Conservation (phyloP, 2,329 filamentous ascomycete genomes). For the Alternaria infectoria region DNA sequence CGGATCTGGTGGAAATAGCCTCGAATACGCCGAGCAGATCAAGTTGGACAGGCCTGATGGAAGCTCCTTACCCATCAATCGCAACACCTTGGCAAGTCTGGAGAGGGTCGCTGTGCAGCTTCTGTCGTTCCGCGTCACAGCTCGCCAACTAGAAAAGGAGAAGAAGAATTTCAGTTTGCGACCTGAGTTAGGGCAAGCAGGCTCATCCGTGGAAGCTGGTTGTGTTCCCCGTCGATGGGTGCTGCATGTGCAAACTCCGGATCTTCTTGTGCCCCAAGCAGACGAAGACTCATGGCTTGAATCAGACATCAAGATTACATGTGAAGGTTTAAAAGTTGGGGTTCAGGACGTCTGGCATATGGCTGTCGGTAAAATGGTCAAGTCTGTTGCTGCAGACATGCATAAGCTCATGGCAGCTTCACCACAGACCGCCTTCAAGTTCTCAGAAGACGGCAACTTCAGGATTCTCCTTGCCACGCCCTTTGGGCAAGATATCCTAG, state of each 20-base stretch:
- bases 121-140: constrained; percentile 38
- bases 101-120: constrained; percentile 49
- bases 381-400: constrained; percentile 43
- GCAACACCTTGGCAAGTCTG: constrained; percentile 40
- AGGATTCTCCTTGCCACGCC: constrained; percentile 64
- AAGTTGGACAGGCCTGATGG: constrained; percentile 29
- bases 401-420: constrained; percentile 48
- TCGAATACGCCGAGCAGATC: constrained; percentile 39
- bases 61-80: constrained; percentile 29
- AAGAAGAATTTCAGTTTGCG: constrained; percentile 29
- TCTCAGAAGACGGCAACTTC: constrained; percentile 68
- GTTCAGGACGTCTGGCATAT: constrained; percentile 49
- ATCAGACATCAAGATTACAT: constrained; percentile 35
- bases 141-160: constrained; percentile 30
- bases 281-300: constrained; percentile 39
- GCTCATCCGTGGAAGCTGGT: constrained; percentile 4
- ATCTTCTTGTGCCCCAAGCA: constrained; percentile 29
- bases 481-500: constrained; percentile 66
- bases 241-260: constrained; percentile 35
- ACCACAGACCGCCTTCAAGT: constrained; percentile 68
- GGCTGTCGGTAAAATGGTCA: constrained; percentile 48
- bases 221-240: constrained; percentile 34
- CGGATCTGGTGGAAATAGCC: constrained; percentile 25
- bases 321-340: constrained; percentile 38
- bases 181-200: constrained; percentile 22